Evolutionary conservation across 225 moss, liverwort and hornwort genomes (phyloP).

Genomic region (Physcomitrium patens): DNA sequence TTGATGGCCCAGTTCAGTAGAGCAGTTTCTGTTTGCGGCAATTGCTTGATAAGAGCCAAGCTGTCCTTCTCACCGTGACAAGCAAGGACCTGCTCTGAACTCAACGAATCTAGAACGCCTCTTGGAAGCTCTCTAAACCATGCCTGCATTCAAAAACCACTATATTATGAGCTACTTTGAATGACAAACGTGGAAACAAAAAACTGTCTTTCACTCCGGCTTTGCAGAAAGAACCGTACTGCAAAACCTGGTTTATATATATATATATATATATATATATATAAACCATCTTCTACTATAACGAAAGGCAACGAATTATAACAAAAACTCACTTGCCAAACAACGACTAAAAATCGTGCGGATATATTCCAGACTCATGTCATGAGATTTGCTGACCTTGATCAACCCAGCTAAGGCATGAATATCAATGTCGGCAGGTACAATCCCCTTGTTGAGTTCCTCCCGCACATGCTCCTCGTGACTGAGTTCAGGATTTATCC

Average conservation of each 20-base stretch:
- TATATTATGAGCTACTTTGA: neutral
- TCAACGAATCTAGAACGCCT: conserved; percentile 83
- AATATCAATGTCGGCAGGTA: conserved; percentile 90
- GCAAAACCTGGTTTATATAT: no score
- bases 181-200: neutral
- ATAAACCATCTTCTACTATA: neutral
- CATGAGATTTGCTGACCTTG: conserved; percentile 57
- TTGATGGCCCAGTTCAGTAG: conserved; percentile 97
- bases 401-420: conserved; percentile 94
- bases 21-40: conserved; percentile 90
- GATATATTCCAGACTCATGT: neutral
- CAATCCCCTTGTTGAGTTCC: conserved; percentile 91
- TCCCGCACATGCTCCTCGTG: conserved; percentile 95
- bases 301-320: no score
- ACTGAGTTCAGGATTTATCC: conserved; percentile 95
- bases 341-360: neutral
- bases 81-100: conserved; percentile 97
- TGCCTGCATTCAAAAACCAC: conserved; percentile 55
- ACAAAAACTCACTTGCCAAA: neutral
- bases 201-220: neutral
- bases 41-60: conserved; percentile 77
- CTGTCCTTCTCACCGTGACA: conserved; percentile 94
- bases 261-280: no score
- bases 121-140: conserved; percentile 96
- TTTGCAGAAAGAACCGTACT: neutral